Base-by-base conservation (phyloP, 1,284 basidiomycete species). In the Cryptococcus wingfieldii region DNA sequence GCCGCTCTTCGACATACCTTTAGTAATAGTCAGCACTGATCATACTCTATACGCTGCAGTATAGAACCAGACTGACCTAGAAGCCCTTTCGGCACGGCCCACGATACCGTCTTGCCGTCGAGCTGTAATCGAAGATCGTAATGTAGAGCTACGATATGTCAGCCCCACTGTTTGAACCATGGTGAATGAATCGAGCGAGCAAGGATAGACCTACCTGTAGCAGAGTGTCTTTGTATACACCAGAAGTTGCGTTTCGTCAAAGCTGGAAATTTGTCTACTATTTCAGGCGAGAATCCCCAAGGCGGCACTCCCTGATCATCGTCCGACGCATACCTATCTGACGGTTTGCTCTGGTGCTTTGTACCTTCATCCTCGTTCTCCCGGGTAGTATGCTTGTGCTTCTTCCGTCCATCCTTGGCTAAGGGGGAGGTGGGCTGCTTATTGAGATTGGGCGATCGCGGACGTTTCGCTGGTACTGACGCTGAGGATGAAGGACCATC, bases 191-290 rank as follows among this genome's bases (percentile, higher is more conserved):
- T 18, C 9, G 55, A 34, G 5, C 16, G 14, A 27, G 38, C 19
- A 31, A 34, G 12, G n/a, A 25, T 46, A 49, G 16, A 60, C 61
- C 47, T 38, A 69, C 70, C 70, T 25, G 63, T 64, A 6, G 71
- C 71, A 51, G 67, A 67, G 55, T 74, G 71, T 37, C 71, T 52
- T 50, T 74, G 70, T 5, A 74, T 68, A 51, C 70, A 72, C 66
- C 68, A 74, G 43, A 72, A 70, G 52, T 74, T 74, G 19, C 67
- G 46, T 34, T 60, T 63, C 28, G 47, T 50, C 39, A 74, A 51
- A 3, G 61, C 70, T 2, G 71, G 70, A 46, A 67, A 74, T 18
- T 43, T 25, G 7, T 59, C 44, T 8, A 67, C 41, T 3, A 71
- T 69, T 2, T 63, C 58, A 16, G 44, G n/a, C 3, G 54, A 45